Percentiles rank a stretch among this genome's conserved stretches.
These are phyloP conservation scores for Candida krabiensis DNA, from an alignment of 805 yeast genomes.

Conservation along the genomic window DNA sequence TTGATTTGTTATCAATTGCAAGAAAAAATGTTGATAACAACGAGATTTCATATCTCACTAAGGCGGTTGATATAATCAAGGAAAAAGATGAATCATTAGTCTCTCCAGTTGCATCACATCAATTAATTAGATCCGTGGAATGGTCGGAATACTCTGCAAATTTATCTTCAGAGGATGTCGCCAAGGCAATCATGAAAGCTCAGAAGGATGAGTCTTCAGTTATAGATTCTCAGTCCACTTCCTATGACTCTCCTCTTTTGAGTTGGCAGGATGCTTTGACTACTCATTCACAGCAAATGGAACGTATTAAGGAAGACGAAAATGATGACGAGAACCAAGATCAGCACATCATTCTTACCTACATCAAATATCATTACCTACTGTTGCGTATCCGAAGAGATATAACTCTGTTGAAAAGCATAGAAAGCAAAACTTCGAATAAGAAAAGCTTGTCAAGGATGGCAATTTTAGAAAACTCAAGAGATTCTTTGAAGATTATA, in stretches of 20 bases:
- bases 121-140: conserved; percentile 34
- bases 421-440: conserved; percentile 31
- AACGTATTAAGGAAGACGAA: conserved; percentile 41
- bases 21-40: conserved; percentile 41
- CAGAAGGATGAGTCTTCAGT: conserved; percentile 30
- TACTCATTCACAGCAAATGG: conserved; percentile 55
- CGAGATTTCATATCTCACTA: conserved; percentile 33
- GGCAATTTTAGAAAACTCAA: conserved; percentile 31
- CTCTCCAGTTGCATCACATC: conserved; percentile 24
- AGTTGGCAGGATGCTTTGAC: conserved; percentile 73
- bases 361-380: conserved; percentile 65
- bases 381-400: conserved; percentile 76
- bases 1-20: conserved; percentile 52
- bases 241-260: conserved; percentile 56
- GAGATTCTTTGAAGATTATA: conserved; percentile 49
- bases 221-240: conserved; percentile 38
- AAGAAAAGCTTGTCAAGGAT: conserved; percentile 23
- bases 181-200: conserved; percentile 52
- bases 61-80: conserved; percentile 38
- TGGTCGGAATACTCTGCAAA: conserved; percentile 60
- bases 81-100: conserved; percentile 38
- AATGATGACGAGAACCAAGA: conserved; percentile 62
- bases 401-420: conserved; percentile 36
- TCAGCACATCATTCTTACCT: conserved; percentile 73
- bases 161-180: conserved; percentile 70